Percentiles rank a stretch among this genome's conserved stretches.
These are phyloP conservation scores for Erysimum pusillum DNA, from an alignment of 441 rosid species.

Conservation along the genomic window DNA sequence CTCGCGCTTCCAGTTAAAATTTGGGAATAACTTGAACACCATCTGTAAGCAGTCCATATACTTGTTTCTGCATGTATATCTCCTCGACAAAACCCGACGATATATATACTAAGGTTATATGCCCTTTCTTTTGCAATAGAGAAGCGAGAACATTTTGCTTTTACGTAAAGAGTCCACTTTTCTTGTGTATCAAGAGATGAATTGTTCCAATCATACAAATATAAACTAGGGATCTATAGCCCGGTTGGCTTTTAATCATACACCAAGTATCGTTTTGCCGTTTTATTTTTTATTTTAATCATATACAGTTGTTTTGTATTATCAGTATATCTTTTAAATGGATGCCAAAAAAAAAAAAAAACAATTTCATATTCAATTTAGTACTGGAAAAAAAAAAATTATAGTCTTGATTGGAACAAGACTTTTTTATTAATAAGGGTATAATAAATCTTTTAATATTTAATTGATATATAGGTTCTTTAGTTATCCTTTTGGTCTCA, in stretches of 20 bases:
- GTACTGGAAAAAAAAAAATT: not conserved
- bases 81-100: not conserved
- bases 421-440: not conserved
- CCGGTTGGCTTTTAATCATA: not conserved
- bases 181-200: conserved; percentile 27
- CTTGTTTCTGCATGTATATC: conserved; percentile 12
- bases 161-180: conserved; percentile 26
- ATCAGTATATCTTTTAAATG: not conserved
- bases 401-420: not conserved
- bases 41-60: conserved; percentile 34
- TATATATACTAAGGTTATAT: conserved; percentile 5
- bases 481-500: not conserved
- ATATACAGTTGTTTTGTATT: not conserved
- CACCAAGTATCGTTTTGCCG: not conserved
- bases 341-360: not conserved
- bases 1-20: conserved; percentile 14
- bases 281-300: no score
- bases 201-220: conserved; percentile 16
- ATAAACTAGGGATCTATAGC: conserved; percentile 24
- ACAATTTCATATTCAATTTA: not conserved
- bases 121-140: conserved; percentile 12
- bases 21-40: conserved; percentile 1
- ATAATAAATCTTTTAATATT: no score
- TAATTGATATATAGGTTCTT: not conserved
- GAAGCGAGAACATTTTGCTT: conserved; percentile 38